A percentile compares a stretch with the other conserved stretches of the same genome.
These are phyloP conservation scores for Filobasidium wieringae DNA, from an alignment of 768 basidiomycete species.

Conservation along the genomic window DNA sequence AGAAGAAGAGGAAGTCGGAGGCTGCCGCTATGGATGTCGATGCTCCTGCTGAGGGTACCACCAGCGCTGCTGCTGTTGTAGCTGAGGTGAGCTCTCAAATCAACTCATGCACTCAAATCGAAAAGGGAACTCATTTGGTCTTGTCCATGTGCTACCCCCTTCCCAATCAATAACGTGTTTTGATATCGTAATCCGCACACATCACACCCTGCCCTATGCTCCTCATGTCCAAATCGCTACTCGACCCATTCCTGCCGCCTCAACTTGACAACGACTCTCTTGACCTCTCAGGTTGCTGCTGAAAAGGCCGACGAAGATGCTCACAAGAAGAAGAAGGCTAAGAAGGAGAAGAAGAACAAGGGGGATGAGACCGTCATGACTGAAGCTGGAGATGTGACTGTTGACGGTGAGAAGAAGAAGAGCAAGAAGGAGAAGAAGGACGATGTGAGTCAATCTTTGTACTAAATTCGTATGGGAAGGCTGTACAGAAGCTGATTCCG, in stretches of 20 bases:
- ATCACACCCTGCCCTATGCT: no score
- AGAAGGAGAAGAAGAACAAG: slow-evolving; percentile 26
- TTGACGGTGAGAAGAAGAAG: slow-evolving; percentile 51
- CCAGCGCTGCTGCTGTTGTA: slow-evolving; percentile 32
- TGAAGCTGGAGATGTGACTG: slow-evolving; percentile 39
- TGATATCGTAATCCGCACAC: no score
- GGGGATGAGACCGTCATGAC: slow-evolving; percentile 20
- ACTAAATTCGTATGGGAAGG: background rate
- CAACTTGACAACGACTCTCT: no score
- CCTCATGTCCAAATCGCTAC: no score
- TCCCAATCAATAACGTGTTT: no score
- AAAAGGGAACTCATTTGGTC: no score
- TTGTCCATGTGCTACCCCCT: no score
- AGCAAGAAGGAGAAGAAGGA: slow-evolving; percentile 24
- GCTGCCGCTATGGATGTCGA: slow-evolving; percentile 28
- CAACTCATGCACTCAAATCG: background rate
- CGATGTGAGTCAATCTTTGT: slow-evolving; percentile 3
- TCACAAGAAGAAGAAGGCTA: slow-evolving; percentile 48
- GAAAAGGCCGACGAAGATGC: no score
- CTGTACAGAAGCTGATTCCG: background rate
- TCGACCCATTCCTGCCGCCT: no score
- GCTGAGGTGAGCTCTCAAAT: slow-evolving; percentile 9
- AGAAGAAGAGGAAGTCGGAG: slow-evolving; percentile 38
- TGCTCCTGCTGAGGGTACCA: slow-evolving; percentile 17
- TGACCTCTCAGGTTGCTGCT: no score